Base-by-base conservation (phyloP, 352 stramenopile species). In the Nothophytophthora sp. region DNA sequence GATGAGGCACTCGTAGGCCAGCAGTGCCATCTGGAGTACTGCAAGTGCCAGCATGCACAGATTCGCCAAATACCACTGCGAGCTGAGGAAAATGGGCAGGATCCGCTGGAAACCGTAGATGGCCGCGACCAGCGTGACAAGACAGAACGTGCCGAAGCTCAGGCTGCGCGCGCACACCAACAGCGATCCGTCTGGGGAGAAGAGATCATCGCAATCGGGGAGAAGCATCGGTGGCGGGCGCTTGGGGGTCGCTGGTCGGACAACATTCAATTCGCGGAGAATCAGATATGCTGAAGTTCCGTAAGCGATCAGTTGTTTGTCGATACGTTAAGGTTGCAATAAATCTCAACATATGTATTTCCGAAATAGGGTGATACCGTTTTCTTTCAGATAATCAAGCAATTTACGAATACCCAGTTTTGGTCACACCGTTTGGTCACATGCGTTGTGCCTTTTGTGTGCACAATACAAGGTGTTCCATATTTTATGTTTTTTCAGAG, bases 1-100 rank as follows among this genome's bases (percentile, higher is more conserved):
- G 23, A 83, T 33, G 30, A 88, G 66, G 63, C 76, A 90, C 60
- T 87, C 74, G 51, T 76, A 72, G 40, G 72, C 74, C 25, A 90
- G 51, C 44, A 88, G 64, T 38, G 66, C 72, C 74, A 90, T 90
- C 45, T 90, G 76, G 23, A 84, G 34, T 32, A 33, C 65, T 28
- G 74, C 74, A 48, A 90, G 68, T 36, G 65, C 42, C 39, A 88
- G 56, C 76, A 88, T 84, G 45, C 48, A 59, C 38, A 90, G 63
- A 55, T 86, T 88, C 41, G 74, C 61, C 23, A 70, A 20, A 58
- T 86, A 87, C 66, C 78, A 86, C 25, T 57, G 68, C 40, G 73
- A 78, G 50, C 43, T 64, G 19, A 82, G 40, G 58, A 87, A 86
- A 27, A 82, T 63, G 25, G 76, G 76, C n/a, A 76, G 35, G 53